A percentile compares a stretch with the other conserved stretches of the same genome.
phyloP scores from a whole-genome alignment of 2,329 filamentous ascomycete species.

The Lachnellula willkommii region DNA sequence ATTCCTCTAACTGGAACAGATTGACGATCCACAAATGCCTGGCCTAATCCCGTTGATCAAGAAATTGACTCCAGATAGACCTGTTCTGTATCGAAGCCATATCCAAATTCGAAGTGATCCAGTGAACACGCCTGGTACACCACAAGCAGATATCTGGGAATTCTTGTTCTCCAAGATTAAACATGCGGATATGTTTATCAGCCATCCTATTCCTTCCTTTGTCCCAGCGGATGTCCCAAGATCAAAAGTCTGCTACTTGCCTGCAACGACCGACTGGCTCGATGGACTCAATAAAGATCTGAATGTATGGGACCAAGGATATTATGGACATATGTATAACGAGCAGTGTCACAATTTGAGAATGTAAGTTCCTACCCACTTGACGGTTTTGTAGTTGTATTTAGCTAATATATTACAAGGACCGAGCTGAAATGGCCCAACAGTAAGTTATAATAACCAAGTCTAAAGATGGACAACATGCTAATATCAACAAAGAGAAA shows the following conservation, averaged over 20 bases:
- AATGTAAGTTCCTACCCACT: slow-evolving; percentile 40
- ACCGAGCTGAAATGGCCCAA: slow-evolving; percentile 53
- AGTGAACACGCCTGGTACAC: slow-evolving; percentile 54
- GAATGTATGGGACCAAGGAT: slow-evolving; percentile 63
- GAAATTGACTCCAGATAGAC: slow-evolving; percentile 61
- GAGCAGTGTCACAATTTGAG: slow-evolving; percentile 52
- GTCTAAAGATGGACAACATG: background rate
- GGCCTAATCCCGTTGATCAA: slow-evolving; percentile 72
- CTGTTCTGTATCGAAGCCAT: slow-evolving; percentile 75
- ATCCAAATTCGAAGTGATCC: slow-evolving; percentile 78
- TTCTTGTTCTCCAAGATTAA: slow-evolving; percentile 70
- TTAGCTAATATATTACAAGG: slow-evolving; percentile 23
- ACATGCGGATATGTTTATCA: slow-evolving; percentile 71
- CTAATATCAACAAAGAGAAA: slow-evolving; percentile 40
- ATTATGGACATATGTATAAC: slow-evolving; percentile 72
- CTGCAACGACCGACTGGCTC: slow-evolving; percentile 78
- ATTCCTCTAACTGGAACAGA: slow-evolving; percentile 34
- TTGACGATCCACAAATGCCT: slow-evolving; percentile 84
- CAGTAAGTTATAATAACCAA: slow-evolving; percentile 30
- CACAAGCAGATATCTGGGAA: slow-evolving; percentile 69
- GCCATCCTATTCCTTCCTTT: slow-evolving; percentile 71
- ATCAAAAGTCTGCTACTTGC: slow-evolving; percentile 67
- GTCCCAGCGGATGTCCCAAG: slow-evolving; percentile 63
- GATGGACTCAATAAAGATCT: slow-evolving; percentile 76
- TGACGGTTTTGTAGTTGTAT: background rate